Evolutionary conservation across 2,329 filamentous ascomycete genomes (phyloP), one percentile per base, ranked within the genome.

Genomic region (Pseudocercospora fuligena): DNA sequence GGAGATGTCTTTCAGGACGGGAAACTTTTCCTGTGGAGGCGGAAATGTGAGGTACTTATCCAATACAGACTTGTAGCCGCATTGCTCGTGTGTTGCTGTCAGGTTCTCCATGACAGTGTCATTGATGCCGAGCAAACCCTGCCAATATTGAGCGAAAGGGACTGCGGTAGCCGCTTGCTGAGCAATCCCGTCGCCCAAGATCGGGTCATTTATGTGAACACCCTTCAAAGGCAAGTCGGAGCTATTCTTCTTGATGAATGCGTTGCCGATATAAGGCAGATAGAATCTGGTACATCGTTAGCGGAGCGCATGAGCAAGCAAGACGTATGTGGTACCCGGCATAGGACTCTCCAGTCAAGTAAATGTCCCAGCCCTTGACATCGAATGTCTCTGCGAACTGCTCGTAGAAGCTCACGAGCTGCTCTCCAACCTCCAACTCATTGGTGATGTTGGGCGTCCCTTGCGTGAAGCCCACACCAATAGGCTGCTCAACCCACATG

Each of bases 401-500:
- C 75, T 82, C 80, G 77, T 77, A 82, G 72, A 82, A 84, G 1
- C 78, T 77, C 5, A 78, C 70, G 65, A 84, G 84, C 21, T 84
- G 74, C 60, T 73, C 57, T 6, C 76, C 80, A 14, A 80, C 75
- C 14, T 82, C 79, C n/a, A 78, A 75, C 69, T 84, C 79, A 60
- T 77, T 76, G 2, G 72, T 81, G 40, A 67, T 64, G 36, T 69
- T 64, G 3, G 67, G 56, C 66, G 75, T 77, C 1, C 66, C 82
- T 68, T 82, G 78, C 0, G 77, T 76, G 68, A 80, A 84, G 5
- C 82, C 82, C 21, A 82, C 80, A 36, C 82, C 82, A 7, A 85
- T 78, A 2, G 84, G 84, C 68, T 86, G 83, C 63, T 83, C 84
- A 14, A 86, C 84, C 87, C 89, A 95, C 54, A 95, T 81, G 73